Conservation (phyloP, 768 basidiomycete genomes). For the Suillus subaureus region DNA sequence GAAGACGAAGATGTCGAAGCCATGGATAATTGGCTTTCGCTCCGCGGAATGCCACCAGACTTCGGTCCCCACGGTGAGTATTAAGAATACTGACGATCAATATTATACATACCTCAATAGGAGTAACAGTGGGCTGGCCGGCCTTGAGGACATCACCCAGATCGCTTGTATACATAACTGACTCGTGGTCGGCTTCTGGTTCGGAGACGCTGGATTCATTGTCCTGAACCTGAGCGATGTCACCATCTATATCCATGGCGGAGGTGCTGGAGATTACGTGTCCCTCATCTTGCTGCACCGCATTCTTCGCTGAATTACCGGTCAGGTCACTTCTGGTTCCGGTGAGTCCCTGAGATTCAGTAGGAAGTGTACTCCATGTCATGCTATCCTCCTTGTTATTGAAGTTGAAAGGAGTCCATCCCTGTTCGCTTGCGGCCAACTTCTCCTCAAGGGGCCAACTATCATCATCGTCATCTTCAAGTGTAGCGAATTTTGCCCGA, state of each 20-base stretch:
- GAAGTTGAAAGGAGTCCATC: slow-evolving; percentile 63
- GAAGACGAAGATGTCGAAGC: slow-evolving; percentile 42
- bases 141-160: slow-evolving; percentile 44
- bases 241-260: slow-evolving; percentile 17
- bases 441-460: slow-evolving; percentile 79
- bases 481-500: neutral
- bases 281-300: neutral
- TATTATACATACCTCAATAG: slow-evolving; percentile 44
- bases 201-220: slow-evolving; percentile 28
- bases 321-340: slow-evolving; percentile 20
- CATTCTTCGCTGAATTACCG: slow-evolving; percentile 13
- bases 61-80: slow-evolving; percentile 17
- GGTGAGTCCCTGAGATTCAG: slow-evolving; percentile 50
- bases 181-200: slow-evolving; percentile 38
- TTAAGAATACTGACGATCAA: slow-evolving; percentile 8
- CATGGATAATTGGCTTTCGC: slow-evolving; percentile 59
- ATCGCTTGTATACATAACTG: slow-evolving; percentile 33
- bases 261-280: slow-evolving; percentile 1
- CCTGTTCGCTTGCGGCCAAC: slow-evolving; percentile 49
- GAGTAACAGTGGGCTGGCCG: slow-evolving; percentile 39
- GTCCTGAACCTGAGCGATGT: slow-evolving; percentile 19
- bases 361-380: slow-evolving; percentile 75
- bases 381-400: slow-evolving; percentile 62
- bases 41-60: slow-evolving; percentile 32
- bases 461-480: slow-evolving; percentile 56